Percentiles rank a stretch among this genome's conserved stretches.
Evolutionary conservation across 2,329 filamentous ascomycete species (phyloP).

Genomic region (Scedosporium apiospermum): DNA sequence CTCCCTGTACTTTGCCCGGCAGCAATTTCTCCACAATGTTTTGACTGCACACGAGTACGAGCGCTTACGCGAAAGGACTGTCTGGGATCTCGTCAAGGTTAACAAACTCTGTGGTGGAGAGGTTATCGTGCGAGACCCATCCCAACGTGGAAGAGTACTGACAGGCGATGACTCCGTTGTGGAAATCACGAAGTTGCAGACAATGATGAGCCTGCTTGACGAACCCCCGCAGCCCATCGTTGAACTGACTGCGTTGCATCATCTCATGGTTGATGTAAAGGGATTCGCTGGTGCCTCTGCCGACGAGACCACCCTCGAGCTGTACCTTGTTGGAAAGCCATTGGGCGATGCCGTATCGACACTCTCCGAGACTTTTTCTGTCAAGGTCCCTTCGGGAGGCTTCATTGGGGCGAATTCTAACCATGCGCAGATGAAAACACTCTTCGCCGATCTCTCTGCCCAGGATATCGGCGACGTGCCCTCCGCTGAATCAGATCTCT

Average conservation of each 20-base stretch:
- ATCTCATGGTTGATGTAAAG: constrained; percentile 76
- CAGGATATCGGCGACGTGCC: constrained; percentile 58
- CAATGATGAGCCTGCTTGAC: constrained; percentile 88
- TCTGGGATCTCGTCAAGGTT: constrained; percentile 89
- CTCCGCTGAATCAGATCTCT: constrained; percentile 63
- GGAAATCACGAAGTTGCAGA: constrained; percentile 83
- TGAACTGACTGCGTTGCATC: constrained; percentile 66
- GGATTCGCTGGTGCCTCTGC: constrained; percentile 68
- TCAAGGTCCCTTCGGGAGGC: constrained; percentile 68
- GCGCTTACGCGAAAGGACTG: constrained; percentile 74
- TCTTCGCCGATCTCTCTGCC: constrained; percentile 79
- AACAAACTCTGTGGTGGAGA: constrained; percentile 93
- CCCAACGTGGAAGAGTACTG: constrained; percentile 71
- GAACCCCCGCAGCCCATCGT: constrained; percentile 60
- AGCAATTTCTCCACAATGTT: constrained; percentile 90
- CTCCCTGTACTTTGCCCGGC: constrained; percentile 72
- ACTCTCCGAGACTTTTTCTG: constrained; percentile 73
- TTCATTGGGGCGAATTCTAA: constrained; percentile 56
- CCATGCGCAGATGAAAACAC: constrained; percentile 63
- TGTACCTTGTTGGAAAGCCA: constrained; percentile 68
- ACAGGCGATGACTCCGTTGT: constrained; percentile 91
- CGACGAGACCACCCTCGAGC: constrained; percentile 65
- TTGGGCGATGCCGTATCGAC: constrained; percentile 53
- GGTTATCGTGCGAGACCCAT: constrained; percentile 87
- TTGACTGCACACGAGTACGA: constrained; percentile 78